phyloP scores from a whole-genome alignment of 768 basidiomycete species.

The Lactarius deliciosus region DNA sequence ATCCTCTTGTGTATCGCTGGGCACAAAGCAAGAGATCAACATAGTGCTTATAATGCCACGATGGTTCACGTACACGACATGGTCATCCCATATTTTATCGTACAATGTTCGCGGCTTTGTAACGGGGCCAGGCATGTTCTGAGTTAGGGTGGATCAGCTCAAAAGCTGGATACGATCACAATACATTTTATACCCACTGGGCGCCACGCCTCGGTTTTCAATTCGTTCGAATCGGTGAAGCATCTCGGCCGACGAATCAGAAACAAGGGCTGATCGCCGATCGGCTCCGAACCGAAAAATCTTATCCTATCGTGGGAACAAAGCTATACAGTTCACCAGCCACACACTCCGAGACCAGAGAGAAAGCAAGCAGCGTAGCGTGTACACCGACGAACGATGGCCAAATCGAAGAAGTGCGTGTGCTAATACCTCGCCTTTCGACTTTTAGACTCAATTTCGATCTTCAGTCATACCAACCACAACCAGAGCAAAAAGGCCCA shows the following conservation, averaged over 20 bases:
- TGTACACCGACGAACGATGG: slow-evolving; percentile 53
- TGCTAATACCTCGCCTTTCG: slow-evolving; percentile 20
- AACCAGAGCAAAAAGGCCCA: slow-evolving; percentile 98
- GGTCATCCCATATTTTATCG: slow-evolving; percentile 98
- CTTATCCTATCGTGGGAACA: slow-evolving; percentile 3
- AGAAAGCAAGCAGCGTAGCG: slow-evolving; percentile 28
- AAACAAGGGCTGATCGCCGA: slow-evolving; percentile 10
- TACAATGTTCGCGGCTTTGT: slow-evolving; percentile 82
- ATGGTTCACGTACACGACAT: slow-evolving; percentile 68
- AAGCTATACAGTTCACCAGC: slow-evolving; percentile 37
- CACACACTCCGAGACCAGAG: slow-evolving; percentile 19
- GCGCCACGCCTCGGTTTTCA: neutral
- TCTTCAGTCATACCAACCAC: slow-evolving; percentile 81
- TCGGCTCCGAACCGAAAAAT: slow-evolving; percentile 15
- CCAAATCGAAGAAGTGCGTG: slow-evolving; percentile 96
- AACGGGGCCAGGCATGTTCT: slow-evolving; percentile 54
- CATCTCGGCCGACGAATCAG: slow-evolving; percentile 7
- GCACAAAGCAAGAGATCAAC: slow-evolving; percentile 10
- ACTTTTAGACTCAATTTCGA: slow-evolving; percentile 17
- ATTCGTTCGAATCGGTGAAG: too few species aligned
- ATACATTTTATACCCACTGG: neutral
- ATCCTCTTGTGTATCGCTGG: slow-evolving; percentile 69
- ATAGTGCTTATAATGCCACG: neutral
- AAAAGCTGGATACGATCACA: neutral
- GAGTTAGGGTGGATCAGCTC: slow-evolving; percentile 1